Base-by-base conservation (phyloP, 1,284 basidiomycete species). In the Porogramme epimiltina region DNA sequence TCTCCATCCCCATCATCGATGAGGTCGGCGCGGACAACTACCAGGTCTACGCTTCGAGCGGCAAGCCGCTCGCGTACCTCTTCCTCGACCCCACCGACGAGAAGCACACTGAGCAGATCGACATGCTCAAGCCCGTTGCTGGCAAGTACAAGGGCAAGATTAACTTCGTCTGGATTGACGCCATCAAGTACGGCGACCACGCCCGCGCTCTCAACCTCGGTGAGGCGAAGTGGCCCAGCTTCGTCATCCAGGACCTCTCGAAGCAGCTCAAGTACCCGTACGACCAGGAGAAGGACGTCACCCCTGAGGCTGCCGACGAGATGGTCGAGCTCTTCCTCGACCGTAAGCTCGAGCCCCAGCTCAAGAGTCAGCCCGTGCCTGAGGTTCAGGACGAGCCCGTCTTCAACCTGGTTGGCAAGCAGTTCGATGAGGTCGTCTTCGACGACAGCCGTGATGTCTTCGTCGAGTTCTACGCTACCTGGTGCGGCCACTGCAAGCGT, bases 161-260 rank as follows among this genome's bases (percentile, higher is more conserved):
- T 69, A 98, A 97, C 87, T 96, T 99, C 73, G 96, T 99, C 60
- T 97, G 89, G 89, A 99, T 99, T 65, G 97, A 99, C 71, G 95
- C 92, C 20, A 76, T 89, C 76, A 95, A 94, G 73, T 99, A 95
- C 66, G 86, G 83, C 65, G 94, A 98, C 66, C 97, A 99, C 77
- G 97, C 90, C 64, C 95, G 95, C 75, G 89, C 91, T 10, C 82
- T 99, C 59, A 98, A 97, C 80, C 80, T 99, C 57, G 68, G 69
- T 41, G 89, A 92, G 66, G 73, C 84, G 60, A 86, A 89, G 66
- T 98, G 94, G 93, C 97, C 97, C 24, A 81, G 86, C 33, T 97
- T 99, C 67, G 95, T 97, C 64, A 77, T 99, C 59, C 97, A 99
- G 77, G 84, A 98, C 65, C 70, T 98, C 45, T 65, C 77, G 51